These are phyloP conservation scores for Nitzschia palea DNA, from an alignment of 108 stramenopile species.

Conservation along the genomic window DNA sequence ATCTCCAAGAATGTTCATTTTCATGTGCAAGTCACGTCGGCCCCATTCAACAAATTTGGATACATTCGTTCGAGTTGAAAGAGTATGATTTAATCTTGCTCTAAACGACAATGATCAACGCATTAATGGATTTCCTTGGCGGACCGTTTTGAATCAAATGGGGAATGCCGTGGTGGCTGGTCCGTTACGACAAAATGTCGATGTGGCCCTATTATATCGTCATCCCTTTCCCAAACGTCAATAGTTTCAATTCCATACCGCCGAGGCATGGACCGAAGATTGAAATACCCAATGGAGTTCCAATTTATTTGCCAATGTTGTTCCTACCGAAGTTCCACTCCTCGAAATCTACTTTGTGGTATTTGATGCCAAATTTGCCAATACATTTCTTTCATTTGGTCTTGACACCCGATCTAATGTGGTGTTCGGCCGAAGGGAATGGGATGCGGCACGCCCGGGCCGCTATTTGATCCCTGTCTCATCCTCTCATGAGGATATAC, in stretches of 20 bases:
- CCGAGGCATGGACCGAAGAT: conserved; percentile 19
- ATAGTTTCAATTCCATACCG: conserved; percentile 20
- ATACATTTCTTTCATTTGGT: conserved; percentile 19
- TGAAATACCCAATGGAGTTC: conserved; percentile 21
- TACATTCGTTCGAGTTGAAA: not conserved
- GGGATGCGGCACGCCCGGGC: not conserved
- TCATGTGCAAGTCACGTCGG: not conserved
- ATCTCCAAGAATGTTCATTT: conserved; percentile 9
- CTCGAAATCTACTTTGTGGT: conserved; percentile 30
- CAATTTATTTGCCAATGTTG: conserved; percentile 1
- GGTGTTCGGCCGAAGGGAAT: not conserved
- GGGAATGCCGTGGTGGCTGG: conserved; percentile 5
- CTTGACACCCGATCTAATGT: not conserved
- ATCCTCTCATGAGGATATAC: conserved; percentile 14
- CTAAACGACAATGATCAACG: conserved; percentile 20
- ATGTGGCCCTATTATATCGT: conserved; percentile 10
- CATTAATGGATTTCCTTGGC: conserved; percentile 13
- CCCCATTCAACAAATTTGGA: conserved; percentile 8
- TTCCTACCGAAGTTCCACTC: conserved; percentile 14
- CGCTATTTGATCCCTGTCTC: conserved; percentile 11
- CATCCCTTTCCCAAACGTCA: conserved; percentile 15
- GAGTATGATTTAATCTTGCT: conserved; percentile 16
- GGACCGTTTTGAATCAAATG: conserved; percentile 3
- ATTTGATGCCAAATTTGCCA: conserved; percentile 30
- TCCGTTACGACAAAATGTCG: conserved; percentile 6